Conservation (phyloP, 2,329 filamentous ascomycete species). For the Fusarium nodosum region DNA sequence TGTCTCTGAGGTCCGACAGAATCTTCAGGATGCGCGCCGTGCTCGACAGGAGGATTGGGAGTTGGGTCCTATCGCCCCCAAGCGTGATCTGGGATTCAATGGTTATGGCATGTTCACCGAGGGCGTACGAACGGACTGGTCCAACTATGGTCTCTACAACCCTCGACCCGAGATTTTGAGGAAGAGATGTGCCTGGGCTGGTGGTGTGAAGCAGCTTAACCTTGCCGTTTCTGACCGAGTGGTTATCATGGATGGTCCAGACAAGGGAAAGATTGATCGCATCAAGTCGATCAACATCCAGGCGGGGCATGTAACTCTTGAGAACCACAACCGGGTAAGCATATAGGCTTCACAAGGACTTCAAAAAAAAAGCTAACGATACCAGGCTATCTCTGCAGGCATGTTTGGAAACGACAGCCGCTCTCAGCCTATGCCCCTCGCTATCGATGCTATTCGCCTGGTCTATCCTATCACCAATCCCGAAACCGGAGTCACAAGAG, state of each 20-base stretch:
- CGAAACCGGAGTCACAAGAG: constrained; percentile 73
- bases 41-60: constrained; percentile 81
- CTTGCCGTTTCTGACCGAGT: constrained; percentile 81
- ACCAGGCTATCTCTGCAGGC: constrained; percentile 50
- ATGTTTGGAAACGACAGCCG: constrained; percentile 52
- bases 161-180: constrained; percentile 55
- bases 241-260: constrained; percentile 80
- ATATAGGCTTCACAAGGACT: background rate
- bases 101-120: constrained; percentile 69
- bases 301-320: constrained; percentile 71
- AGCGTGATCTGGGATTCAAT: constrained; percentile 75
- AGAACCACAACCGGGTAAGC: constrained; percentile 74
- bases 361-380: constrained; percentile 4
- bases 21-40: constrained; percentile 59
- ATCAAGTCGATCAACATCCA: constrained; percentile 70
- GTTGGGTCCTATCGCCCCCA: constrained; percentile 82
- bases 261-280: constrained; percentile 86
- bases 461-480: constrained; percentile 81
- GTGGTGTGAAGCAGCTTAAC: constrained; percentile 69
- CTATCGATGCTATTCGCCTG: constrained; percentile 81
- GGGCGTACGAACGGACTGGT: constrained; percentile 56
- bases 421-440: constrained; percentile 63
- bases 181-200: constrained; percentile 68
- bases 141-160: constrained; percentile 49
- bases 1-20: constrained; percentile 53